Evolutionary conservation across 1,139 yeast genomes (phyloP).

Genomic region (Yamadazyma kanchanaburiensis): DNA sequence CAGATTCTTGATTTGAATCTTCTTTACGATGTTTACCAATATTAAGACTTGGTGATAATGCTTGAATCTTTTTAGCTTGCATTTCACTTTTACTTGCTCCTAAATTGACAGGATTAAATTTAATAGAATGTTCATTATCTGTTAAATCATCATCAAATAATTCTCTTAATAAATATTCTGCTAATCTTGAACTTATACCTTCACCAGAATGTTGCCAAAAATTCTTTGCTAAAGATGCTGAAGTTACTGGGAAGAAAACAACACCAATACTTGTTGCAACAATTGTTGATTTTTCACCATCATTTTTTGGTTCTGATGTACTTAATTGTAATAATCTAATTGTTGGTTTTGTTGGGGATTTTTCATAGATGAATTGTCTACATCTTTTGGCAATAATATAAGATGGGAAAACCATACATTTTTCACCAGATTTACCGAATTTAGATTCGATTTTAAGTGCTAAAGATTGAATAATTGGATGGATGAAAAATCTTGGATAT

Average conservation of each 20-base stretch:
- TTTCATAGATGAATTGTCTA: conserved; percentile 62
- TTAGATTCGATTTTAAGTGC: conserved; percentile 46
- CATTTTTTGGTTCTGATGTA: conserved; percentile 63
- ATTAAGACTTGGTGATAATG: conserved; percentile 23
- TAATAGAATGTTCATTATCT: conserved; percentile 7
- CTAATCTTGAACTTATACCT: conserved; percentile 85
- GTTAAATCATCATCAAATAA: conserved; percentile 35
- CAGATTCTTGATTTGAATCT: conserved; percentile 50
- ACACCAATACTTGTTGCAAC: conserved; percentile 70
- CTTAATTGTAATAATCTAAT: conserved; percentile 77
- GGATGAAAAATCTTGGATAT: conserved; percentile 86
- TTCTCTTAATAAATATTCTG: conserved; percentile 74
- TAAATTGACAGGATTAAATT: conserved; percentile 8
- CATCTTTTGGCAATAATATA: conserved; percentile 80
- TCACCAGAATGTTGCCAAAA: conserved; percentile 99
- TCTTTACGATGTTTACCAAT: conserved; percentile 19
- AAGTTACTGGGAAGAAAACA: conserved; percentile 64
- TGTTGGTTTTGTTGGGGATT: conserved; percentile 21
- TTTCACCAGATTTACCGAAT: conserved; percentile 77
- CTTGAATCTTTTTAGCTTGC: conserved; percentile 38
- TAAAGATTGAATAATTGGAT: conserved; percentile 64
- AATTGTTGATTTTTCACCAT: conserved; percentile 55
- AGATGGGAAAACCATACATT: conserved; percentile 72
- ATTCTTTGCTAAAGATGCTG: conserved; percentile 64
- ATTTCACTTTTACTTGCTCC: conserved; percentile 30